Evolutionary conservation across 2,329 filamentous ascomycete species (phyloP).

Genomic region (Ceratocystis lukuohia): DNA sequence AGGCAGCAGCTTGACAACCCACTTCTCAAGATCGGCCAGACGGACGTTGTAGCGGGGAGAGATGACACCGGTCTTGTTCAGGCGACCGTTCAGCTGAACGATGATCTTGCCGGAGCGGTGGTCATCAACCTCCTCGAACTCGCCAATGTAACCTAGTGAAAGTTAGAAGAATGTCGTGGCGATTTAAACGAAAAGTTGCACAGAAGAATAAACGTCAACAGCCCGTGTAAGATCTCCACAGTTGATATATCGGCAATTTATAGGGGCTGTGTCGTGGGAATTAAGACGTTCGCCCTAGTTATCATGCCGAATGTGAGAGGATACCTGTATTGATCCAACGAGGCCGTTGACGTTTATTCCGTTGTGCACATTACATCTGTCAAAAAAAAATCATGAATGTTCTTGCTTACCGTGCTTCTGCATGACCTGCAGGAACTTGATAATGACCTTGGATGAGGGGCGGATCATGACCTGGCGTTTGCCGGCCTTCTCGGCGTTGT

Average conservation of each 20-base stretch:
- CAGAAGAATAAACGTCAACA: conserved; percentile 43
- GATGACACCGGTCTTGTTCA: conserved; percentile 80
- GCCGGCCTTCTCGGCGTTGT: conserved; percentile 99
- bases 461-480: conserved; percentile 99
- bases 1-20: conserved; percentile 97
- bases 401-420: conserved; percentile 88
- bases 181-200: conserved; percentile 91
- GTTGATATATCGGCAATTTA: conserved; percentile 98
- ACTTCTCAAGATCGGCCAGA: conserved; percentile 96
- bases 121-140: conserved; percentile 99
- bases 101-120: conserved; percentile 99
- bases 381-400: background rate
- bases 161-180: conserved; percentile 67
- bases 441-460: conserved; percentile 97
- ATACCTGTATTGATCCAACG: conserved; percentile 8
- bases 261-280: conserved; percentile 89
- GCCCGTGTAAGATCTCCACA: conserved; percentile 94
- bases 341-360: background rate
- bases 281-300: conserved; percentile 93
- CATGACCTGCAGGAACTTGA: conserved; percentile 99
- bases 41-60: conserved; percentile 98
- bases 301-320: conserved; percentile 72
- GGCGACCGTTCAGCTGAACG: conserved; percentile 96
- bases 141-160: conserved; percentile 80
- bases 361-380: background rate